phyloP scores from a whole-genome alignment of 1,139 yeast species.

The Lodderomyces theae region DNA sequence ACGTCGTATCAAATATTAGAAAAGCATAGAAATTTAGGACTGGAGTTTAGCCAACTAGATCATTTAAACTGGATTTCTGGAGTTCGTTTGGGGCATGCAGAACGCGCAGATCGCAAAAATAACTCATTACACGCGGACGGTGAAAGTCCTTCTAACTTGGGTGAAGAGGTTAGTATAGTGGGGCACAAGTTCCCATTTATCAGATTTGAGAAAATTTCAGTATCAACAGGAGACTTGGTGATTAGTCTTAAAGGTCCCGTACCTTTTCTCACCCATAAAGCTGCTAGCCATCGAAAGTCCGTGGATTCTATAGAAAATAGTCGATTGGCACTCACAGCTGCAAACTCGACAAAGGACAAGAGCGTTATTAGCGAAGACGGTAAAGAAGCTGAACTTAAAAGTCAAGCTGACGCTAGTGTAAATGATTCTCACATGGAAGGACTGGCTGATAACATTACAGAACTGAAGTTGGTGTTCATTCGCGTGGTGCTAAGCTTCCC shows the following conservation, averaged over 20 bases:
- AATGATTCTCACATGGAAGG: slow-evolving; percentile 11
- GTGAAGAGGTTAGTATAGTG: slow-evolving; percentile 86
- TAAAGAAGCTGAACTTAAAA: slow-evolving; percentile 2
- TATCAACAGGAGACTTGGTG: slow-evolving; percentile 76
- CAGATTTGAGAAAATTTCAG: slow-evolving; percentile 81
- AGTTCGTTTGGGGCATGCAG: slow-evolving; percentile 70
- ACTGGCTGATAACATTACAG: slow-evolving; percentile 17
- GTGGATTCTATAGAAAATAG: slow-evolving; percentile 5
- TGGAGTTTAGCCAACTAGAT: slow-evolving; percentile 41
- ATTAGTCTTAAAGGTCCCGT: slow-evolving; percentile 81
- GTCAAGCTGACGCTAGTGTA: slow-evolving; percentile 9
- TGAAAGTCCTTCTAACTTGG: slow-evolving; percentile 65
- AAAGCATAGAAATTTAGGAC: slow-evolving; percentile 25
- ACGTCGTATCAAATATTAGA: slow-evolving; percentile 35
- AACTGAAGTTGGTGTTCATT: slow-evolving; percentile 64
- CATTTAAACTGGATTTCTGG: slow-evolving; percentile 95
- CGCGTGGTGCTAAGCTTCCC: slow-evolving; percentile 72
- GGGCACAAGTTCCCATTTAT: slow-evolving; percentile 90
- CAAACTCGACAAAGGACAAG: slow-evolving; percentile 9
- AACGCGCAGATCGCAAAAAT: slow-evolving; percentile 23
- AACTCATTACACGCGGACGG: slow-evolving; percentile 22
- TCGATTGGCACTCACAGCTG: slow-evolving; percentile 2
- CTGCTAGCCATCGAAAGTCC: slow-evolving; percentile 4
- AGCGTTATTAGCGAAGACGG: slow-evolving; percentile 11
- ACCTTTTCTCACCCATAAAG: slow-evolving; percentile 21